Evolutionary conservation across 73 alveolate genomes (phyloP), one percentile per base, ranked within the genome.

Genomic region (Diophrys sp.): DNA sequence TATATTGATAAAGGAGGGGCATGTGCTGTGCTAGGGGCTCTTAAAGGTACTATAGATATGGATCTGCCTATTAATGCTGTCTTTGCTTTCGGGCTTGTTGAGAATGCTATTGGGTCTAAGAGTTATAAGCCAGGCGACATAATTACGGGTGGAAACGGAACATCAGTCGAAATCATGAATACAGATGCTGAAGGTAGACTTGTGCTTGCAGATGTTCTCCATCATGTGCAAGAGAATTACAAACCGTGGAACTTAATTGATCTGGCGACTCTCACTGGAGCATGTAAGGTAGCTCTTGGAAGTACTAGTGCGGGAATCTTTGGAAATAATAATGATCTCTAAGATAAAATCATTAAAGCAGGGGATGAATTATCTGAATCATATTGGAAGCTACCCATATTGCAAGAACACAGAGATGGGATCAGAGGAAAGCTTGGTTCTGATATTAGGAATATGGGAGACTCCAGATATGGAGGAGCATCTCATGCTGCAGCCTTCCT

Each of bases 171-270:
- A 73, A 76, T 92, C 44, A 87, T 88, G 67, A 95, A 95, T 81
- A 95, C 99, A 1, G 99, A 95, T 78, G 99, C 99, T 28, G 99
- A 95, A 74, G 99, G 99, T 0, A 88, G 98, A 83, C 82, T 88
- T 14, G 98, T 87, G 31, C 81, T 92, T 27, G 97, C 95, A 18
- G 97, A 91, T 55, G 80, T 90, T 23, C 66, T 92, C 81, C 79
- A 94, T 31, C 85, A 85, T 77, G 88, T 74, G 27, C 83, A 89
- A 81, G 77, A 81, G 70, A 31, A 75, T 25, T 85, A 72, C 84
- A 71, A 84, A 62, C 91, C 93, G 23, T 32, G 71, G 71, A 85
- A 68, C n/a, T 56, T 92, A 85, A 77, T 92, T 69, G 95, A 92
- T 69, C 71, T 89, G 14, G 92, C 94, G 14, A 92, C 95, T 33